Evolutionary conservation across 768 basidiomycete species (phyloP).

Genomic region (Suillus paluster): DNA sequence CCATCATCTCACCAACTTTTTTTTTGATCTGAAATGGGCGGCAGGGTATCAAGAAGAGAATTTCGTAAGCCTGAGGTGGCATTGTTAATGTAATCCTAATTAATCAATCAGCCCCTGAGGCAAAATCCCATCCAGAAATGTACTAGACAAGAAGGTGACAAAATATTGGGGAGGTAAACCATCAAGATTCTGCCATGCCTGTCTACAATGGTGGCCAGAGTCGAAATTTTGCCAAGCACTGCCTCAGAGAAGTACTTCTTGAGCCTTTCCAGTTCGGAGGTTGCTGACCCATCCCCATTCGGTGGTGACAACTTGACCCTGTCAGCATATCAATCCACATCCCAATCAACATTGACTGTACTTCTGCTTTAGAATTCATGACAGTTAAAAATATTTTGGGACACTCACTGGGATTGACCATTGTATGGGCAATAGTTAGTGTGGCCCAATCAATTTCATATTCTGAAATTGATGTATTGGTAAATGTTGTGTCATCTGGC

Average conservation of each 20-base stretch:
- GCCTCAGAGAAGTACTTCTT: too few species aligned
- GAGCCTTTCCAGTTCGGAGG: too few species aligned
- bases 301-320: too few species aligned
- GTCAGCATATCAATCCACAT: too few species aligned
- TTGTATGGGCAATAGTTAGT: neutral
- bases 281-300: too few species aligned
- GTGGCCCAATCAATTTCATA: neutral
- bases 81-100: neutral
- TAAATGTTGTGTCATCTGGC: neutral
- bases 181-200: neutral
- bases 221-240: too few species aligned
- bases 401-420: slow-evolving; percentile 1
- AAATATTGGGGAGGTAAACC: neutral
- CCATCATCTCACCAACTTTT: neutral
- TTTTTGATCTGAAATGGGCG: neutral
- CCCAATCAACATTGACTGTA: neutral
- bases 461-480: neutral
- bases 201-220: too few species aligned
- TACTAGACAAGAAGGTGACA: neutral
- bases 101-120: neutral
- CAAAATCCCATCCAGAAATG: neutral
- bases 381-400: neutral
- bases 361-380: neutral
- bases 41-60: neutral
- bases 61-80: neutral